Percentiles rank a stretch among this genome's conserved stretches.
Conservation (phyloP, 352 stramenopile species). For the Pythium plurisporium region DNA sequence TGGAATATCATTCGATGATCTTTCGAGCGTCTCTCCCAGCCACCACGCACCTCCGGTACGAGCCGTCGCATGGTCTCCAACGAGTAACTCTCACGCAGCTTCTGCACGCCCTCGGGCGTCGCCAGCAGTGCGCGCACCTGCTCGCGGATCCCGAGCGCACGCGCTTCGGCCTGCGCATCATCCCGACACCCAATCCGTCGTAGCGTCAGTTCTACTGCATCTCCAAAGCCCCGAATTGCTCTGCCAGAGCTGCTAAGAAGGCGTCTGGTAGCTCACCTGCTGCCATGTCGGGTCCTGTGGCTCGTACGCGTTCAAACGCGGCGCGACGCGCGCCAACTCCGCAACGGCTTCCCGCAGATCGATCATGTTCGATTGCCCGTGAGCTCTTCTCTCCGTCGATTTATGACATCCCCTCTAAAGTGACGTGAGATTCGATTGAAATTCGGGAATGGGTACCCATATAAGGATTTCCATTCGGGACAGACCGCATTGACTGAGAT, state of each 20-base stretch:
- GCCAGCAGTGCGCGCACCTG: constrained; percentile 45
- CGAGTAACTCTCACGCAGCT: constrained; percentile 44
- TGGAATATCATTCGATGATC: too few species aligned
- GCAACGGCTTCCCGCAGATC: constrained; percentile 35
- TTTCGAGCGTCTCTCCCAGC: too few species aligned
- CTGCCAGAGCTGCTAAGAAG: too few species aligned
- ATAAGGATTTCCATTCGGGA: constrained; percentile 4
- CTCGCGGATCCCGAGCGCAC: constrained; percentile 41
- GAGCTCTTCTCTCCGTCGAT: neutral
- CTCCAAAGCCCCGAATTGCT: neutral
- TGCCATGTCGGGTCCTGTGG: constrained; percentile 50
- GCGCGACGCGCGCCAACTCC: constrained; percentile 51
- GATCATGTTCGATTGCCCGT: too few species aligned
- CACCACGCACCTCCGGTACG: constrained; percentile 51
- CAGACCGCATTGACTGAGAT: neutral
- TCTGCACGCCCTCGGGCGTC: constrained; percentile 50
- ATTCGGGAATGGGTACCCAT: constrained; percentile 6
- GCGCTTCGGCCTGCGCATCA: constrained; percentile 40
- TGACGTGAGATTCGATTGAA: neutral
- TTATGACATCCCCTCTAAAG: neutral
- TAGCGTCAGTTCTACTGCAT: neutral
- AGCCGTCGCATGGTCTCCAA: constrained; percentile 62
- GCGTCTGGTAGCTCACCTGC: constrained; percentile 39
- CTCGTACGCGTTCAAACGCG: constrained; percentile 57
- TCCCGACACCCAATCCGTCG: neutral